Percentiles rank a stretch among this genome's conserved stretches.
Evolutionary conservation across 2,329 filamentous ascomycete genomes (phyloP).

Genomic region (Penicillium sp.): DNA sequence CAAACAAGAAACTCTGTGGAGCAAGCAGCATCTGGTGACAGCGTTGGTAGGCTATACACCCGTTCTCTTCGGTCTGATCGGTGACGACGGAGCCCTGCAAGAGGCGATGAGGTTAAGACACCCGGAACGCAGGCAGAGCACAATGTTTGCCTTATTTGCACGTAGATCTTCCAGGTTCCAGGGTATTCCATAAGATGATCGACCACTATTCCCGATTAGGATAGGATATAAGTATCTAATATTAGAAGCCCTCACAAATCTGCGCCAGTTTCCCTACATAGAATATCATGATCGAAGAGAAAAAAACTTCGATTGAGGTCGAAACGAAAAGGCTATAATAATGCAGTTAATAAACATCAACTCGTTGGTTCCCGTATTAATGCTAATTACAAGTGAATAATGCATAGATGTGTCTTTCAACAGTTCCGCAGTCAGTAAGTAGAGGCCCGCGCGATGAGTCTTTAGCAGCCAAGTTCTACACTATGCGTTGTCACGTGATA

Average conservation of each 20-base stretch:
- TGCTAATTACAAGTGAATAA: slow-evolving; percentile 9
- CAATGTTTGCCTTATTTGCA: slow-evolving; percentile 15
- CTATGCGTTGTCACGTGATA: neutral
- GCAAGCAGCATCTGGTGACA: neutral
- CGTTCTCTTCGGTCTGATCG: slow-evolving; percentile 5
- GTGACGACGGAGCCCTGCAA: neutral
- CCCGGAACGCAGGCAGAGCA: neutral
- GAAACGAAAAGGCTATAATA: slow-evolving; percentile 2
- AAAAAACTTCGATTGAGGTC: neutral
- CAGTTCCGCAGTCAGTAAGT: slow-evolving; percentile 7
- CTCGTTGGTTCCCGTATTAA: neutral
- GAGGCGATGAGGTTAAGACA: neutral
- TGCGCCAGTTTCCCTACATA: neutral
- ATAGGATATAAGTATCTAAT: slow-evolving; percentile 10
- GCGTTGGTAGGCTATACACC: neutral
- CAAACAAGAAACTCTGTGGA: neutral
- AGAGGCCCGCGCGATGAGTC: slow-evolving; percentile 1
- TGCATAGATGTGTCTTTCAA: slow-evolving; percentile 9
- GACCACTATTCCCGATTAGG: slow-evolving; percentile 14
- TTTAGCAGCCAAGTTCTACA: slow-evolving; percentile 1
- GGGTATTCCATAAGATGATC: slow-evolving; percentile 10
- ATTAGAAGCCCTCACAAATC: slow-evolving; percentile 11
- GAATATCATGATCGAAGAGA: slow-evolving; percentile 3
- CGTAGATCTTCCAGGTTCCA: slow-evolving; percentile 12
- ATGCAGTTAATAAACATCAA: neutral